phyloP scores from a whole-genome alignment of 192 early-diverging fungal species.

The Umbelopsis vinacea region DNA sequence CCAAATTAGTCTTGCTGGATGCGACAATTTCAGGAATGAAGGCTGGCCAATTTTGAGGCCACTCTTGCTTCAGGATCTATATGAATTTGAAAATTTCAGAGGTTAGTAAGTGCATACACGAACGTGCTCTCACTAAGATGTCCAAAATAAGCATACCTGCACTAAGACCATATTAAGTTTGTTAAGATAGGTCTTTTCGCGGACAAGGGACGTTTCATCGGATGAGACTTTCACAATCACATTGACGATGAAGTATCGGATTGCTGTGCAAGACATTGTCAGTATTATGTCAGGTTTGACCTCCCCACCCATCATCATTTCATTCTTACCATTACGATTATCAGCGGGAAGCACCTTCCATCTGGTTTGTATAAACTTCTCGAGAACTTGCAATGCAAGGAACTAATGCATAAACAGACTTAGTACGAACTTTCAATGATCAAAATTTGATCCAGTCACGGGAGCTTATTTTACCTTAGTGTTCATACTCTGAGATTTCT shows the following conservation, averaged over 20 bases:
- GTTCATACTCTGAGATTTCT: conserved; percentile 73
- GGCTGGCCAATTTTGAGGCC: conserved; percentile 98
- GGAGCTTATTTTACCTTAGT: conserved; percentile 74
- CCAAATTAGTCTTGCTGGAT: conserved; percentile 89
- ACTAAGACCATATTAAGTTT: conserved; percentile 98
- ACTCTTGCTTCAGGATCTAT: conserved; percentile 99
- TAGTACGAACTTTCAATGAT: conserved; percentile 32
- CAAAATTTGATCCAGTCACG: background rate
- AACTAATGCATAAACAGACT: conserved; percentile 49
- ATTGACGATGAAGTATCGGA: conserved; percentile 94
- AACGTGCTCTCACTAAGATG: background rate
- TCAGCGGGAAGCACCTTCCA: conserved; percentile 94
- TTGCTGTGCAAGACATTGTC: conserved; percentile 61
- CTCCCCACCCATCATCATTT: background rate
- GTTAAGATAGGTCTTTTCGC: conserved; percentile 79
- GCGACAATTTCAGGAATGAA: conserved; percentile 98
- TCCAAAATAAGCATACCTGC: conserved; percentile 63
- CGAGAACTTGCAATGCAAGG: conserved; percentile 90
- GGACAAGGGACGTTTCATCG: conserved; percentile 77
- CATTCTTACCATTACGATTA: conserved; percentile 72
- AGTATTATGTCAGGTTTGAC: background rate
- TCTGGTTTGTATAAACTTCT: conserved; percentile 93
- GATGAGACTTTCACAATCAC: conserved; percentile 91
- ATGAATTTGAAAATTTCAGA: background rate
- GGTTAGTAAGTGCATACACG: background rate